Evolutionary conservation across 2,329 filamentous ascomycete genomes (phyloP), one percentile per base, ranked within the genome.

Genomic region (Aquanectria penicillioides): DNA sequence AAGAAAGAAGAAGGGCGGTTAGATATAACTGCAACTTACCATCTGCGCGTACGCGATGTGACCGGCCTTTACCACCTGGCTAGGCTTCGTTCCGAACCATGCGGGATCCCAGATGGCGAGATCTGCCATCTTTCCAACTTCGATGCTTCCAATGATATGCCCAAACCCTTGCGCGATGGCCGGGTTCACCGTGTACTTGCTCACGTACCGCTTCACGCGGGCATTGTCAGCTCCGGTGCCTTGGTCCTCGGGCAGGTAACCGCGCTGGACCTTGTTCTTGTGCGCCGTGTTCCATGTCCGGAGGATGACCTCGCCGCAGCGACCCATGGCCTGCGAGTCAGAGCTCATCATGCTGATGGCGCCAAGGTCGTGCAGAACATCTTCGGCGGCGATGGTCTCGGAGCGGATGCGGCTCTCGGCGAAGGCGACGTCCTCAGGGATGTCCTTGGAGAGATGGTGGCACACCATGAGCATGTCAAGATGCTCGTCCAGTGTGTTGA

Each of bases 391-490:
- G 72, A 98, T 98, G 29, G 94, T 98, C 79, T 98, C 94, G 64
- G 93, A 92, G 57, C 94, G 91, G 76, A 98, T 98, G 33, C 94
- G 92, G 29, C 89, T 93, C 79, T 98, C 94, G 43, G 94, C 94
- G 71, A 98, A 98, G 2, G 94, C 93, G 12, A 98, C 90, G 73
- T 98, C 94, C 78, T 98, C 94, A 57, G 94, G 92, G 59, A 97
- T 97, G 76, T 97, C 89, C 76, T 92, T 92, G 49, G 89, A 93
- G 9, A 98, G 81, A 72, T 98, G 94, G 76, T 98, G 94, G 81
- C 94, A 98, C 31, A 97, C 93, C 94, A 97, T 97, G 41, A 97
- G 81, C 94, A 98, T 98, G 79, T 98, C 94, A 12, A 97, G 86
- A 77, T 98, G 94, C 77, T 98, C 94, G 72, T 97, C 94, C 0